These are phyloP conservation scores for Nakazawaea wyomingensis DNA, from an alignment of 805 yeast species.

Conservation along the genomic window DNA sequence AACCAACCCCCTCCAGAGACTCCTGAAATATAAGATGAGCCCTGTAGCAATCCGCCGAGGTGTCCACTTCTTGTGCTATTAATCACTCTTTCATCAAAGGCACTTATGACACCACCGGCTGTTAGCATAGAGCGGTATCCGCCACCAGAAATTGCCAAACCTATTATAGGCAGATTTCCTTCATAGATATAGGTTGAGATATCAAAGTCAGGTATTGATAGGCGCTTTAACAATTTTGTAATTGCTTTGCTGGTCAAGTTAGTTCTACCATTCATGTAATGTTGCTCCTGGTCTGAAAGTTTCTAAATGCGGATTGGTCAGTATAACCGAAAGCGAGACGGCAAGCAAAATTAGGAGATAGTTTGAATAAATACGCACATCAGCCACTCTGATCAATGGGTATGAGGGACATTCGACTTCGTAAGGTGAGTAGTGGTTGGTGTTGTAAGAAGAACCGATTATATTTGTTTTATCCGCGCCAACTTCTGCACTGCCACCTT, in stretches of 20 bases:
- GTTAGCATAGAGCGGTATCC: constrained; percentile 56
- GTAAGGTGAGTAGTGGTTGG: constrained; percentile 19
- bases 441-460: neutral
- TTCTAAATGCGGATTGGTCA: too few species aligned
- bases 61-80: constrained; percentile 25
- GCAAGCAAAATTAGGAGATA: neutral
- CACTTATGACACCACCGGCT: constrained; percentile 51
- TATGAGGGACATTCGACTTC: constrained; percentile 22
- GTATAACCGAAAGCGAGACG: constrained; percentile 15
- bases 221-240: constrained; percentile 17
- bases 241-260: constrained; percentile 21
- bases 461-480: too few species aligned
- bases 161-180: constrained; percentile 26
- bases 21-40: constrained; percentile 54
- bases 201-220: constrained; percentile 23
- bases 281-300: constrained; percentile 17
- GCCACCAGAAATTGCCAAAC: constrained; percentile 44
- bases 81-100: constrained; percentile 42
- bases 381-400: constrained; percentile 20
- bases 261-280: constrained; percentile 20
- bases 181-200: neutral
- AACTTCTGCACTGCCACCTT: too few species aligned
- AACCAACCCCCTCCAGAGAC: constrained; percentile 75
- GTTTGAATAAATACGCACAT: constrained; percentile 15
- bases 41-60: constrained; percentile 50